These are phyloP conservation scores for Xylogone sp. DNA, from an alignment of 2,329 filamentous ascomycete species.

Conservation along the genomic window DNA sequence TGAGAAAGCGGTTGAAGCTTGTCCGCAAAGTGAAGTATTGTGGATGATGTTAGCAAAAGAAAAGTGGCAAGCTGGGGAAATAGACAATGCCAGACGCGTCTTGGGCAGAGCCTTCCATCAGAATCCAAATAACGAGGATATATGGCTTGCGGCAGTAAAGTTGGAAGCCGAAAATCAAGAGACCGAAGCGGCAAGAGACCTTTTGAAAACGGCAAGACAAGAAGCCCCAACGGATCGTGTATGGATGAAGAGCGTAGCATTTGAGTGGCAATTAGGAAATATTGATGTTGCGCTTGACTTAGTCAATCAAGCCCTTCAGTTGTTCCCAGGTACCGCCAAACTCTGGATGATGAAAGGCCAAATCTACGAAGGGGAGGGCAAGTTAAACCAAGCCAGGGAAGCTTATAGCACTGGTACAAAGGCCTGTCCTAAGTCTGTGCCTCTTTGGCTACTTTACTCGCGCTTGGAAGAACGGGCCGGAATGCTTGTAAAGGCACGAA, in stretches of 20 bases:
- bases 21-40: slow-evolving; percentile 82
- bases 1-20: slow-evolving; percentile 91
- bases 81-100: slow-evolving; percentile 81
- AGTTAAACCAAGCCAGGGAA: slow-evolving; percentile 80
- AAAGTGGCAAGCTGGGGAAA: slow-evolving; percentile 84
- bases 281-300: slow-evolving; percentile 80
- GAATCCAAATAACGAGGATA: slow-evolving; percentile 95
- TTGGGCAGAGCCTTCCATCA: slow-evolving; percentile 89
- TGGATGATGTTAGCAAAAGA: slow-evolving; percentile 97
- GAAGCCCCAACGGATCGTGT: slow-evolving; percentile 94
- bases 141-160: slow-evolving; percentile 95
- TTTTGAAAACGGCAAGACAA: slow-evolving; percentile 77
- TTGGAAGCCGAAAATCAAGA: slow-evolving; percentile 88
- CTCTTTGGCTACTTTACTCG: slow-evolving; percentile 85
- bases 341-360: slow-evolving; percentile 99
- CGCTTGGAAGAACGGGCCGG: slow-evolving; percentile 84
- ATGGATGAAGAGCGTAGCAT: slow-evolving; percentile 94
- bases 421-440: slow-evolving; percentile 76
- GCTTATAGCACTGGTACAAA: slow-evolving; percentile 86
- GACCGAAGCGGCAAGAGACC: slow-evolving; percentile 73
- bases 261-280: slow-evolving; percentile 82
- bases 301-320: slow-evolving; percentile 78
- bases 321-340: slow-evolving; percentile 82
- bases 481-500: slow-evolving; percentile 85
- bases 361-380: slow-evolving; percentile 83